These are phyloP conservation scores for Poa pratensis DNA, from an alignment of 176 grass and related monocot genomes.

Conservation along the genomic window DNA sequence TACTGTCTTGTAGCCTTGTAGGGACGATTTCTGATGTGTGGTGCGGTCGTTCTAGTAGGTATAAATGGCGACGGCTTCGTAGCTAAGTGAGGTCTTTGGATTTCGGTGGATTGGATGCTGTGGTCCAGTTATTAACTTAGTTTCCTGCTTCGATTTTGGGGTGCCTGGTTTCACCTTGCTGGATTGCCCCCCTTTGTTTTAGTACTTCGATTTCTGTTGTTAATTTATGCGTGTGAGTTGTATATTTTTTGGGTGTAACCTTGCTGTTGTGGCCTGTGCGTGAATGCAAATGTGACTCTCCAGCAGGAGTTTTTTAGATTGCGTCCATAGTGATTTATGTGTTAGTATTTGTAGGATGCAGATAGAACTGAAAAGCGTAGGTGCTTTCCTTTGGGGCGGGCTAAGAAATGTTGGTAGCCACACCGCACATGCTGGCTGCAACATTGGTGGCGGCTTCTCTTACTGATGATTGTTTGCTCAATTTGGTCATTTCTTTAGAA, in stretches of 20 bases:
- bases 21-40: not conserved
- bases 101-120: constrained; percentile 33
- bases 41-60: not conserved
- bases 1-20: constrained; percentile 2
- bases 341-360: not conserved
- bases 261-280: constrained; percentile 6
- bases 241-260: not conserved
- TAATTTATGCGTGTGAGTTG: not conserved
- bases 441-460: not conserved
- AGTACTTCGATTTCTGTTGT: not conserved
- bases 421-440: not conserved
- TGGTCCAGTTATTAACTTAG: constrained; percentile 4
- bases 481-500: constrained; percentile 1
- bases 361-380: not conserved
- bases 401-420: constrained; percentile 6
- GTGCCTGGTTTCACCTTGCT: constrained; percentile 15
- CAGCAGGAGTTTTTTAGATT: not conserved
- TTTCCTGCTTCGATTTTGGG: not conserved
- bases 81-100: not conserved
- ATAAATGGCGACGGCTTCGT: not conserved
- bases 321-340: not conserved
- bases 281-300: not conserved
- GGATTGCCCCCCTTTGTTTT: not conserved
- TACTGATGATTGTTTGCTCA: not conserved
- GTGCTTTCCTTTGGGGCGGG: not conserved